phyloP scores from a whole-genome alignment of 441 rosid species.

The Viola pubescens region DNA sequence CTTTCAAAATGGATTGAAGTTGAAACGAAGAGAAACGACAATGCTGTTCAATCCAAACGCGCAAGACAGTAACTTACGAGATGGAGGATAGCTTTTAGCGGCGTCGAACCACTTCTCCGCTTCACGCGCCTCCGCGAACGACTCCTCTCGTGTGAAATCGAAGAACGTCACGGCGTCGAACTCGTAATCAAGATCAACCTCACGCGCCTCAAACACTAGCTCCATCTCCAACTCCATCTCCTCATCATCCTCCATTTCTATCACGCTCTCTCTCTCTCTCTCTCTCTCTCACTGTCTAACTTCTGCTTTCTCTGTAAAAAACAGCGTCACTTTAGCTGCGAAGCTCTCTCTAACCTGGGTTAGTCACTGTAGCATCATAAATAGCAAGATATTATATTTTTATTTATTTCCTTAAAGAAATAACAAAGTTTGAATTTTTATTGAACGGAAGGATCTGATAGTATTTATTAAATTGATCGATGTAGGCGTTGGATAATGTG shows the following conservation, averaged over 20 bases:
- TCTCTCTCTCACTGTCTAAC: conserved; percentile 9
- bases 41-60: too few species aligned
- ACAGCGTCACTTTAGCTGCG: not conserved
- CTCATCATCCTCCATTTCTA: conserved; percentile 29
- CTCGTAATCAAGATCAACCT: conserved; percentile 76
- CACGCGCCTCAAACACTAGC: conserved; percentile 54
- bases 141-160: conserved; percentile 70
- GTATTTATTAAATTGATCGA: not conserved
- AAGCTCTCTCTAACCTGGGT: not conserved
- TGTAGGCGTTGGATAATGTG: not conserved
- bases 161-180: conserved; percentile 74
- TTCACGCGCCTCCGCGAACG: conserved; percentile 44
- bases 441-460: conserved; percentile 1
- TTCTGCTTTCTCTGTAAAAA: conserved; percentile 1
- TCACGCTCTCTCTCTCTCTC: not conserved
- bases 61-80: conserved; percentile 38
- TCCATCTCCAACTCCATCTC: conserved; percentile 46
- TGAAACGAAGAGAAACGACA: not conserved
- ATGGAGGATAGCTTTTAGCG: conserved; percentile 64
- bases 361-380: not conserved
- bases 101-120: conserved; percentile 74
- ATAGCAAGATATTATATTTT: not conserved
- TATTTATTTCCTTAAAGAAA: not conserved
- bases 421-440: conserved; percentile 38
- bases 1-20: not conserved